These are phyloP conservation scores for Euphorbia tirucalli DNA, from an alignment of 345 rosid species.

Conservation along the genomic window DNA sequence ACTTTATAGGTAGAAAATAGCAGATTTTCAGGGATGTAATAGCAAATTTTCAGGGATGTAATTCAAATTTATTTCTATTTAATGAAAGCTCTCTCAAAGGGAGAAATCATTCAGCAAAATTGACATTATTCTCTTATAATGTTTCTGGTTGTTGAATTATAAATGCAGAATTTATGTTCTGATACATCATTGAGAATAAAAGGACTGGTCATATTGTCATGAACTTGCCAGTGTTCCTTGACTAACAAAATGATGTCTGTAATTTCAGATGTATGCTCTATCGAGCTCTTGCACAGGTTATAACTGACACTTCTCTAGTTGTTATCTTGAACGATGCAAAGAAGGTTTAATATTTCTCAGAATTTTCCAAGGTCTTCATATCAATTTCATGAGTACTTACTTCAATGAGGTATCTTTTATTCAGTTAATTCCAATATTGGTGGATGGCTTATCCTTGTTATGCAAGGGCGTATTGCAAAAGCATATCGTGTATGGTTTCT, in stretches of 20 bases:
- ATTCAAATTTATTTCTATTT: no score
- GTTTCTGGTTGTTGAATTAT: not conserved
- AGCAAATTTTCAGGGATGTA: no score
- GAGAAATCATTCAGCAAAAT: no score
- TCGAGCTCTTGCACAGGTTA: slow-evolving; percentile 66
- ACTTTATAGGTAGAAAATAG: no score
- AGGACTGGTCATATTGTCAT: not conserved
- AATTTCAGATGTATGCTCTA: slow-evolving; percentile 58
- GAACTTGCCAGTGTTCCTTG: not conserved
- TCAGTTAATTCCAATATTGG: slow-evolving; percentile 64
- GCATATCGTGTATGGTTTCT: slow-evolving; percentile 59
- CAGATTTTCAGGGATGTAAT: no score
- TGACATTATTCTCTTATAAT: not conserved
- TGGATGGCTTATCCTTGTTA: slow-evolving; percentile 60
- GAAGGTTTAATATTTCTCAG: slow-evolving; percentile 46
- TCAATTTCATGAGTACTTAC: slow-evolving; percentile 12
- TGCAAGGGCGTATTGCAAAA: slow-evolving; percentile 46
- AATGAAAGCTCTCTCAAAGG: no score
- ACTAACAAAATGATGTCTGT: slow-evolving; percentile 15
- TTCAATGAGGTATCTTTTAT: slow-evolving; percentile 8
- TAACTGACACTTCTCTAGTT: slow-evolving; percentile 58
- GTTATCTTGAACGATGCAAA: slow-evolving; percentile 63
- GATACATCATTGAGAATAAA: not conserved
- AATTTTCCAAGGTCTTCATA: slow-evolving; percentile 6
- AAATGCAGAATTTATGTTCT: not conserved